Conservation (phyloP, 305 asterid species). For the Nicotiana rustica region DNA sequence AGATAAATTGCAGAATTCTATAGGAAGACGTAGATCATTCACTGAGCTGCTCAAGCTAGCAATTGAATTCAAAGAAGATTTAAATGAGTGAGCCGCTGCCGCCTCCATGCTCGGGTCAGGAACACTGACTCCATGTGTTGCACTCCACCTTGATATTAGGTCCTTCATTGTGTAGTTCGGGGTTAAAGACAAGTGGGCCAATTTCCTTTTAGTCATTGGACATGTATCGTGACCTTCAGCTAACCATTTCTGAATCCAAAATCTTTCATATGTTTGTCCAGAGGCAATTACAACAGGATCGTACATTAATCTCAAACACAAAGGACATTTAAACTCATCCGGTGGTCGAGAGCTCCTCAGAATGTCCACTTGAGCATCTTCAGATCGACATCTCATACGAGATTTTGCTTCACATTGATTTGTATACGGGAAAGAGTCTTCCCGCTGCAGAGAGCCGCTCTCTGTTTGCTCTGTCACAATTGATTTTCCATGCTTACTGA, state of each 20-base stretch:
- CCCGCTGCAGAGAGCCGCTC: conserved; percentile 36
- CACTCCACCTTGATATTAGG: conserved; percentile 64
- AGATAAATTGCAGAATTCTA: conserved; percentile 61
- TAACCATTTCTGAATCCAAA: conserved; percentile 85
- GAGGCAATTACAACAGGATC: conserved; percentile 79
- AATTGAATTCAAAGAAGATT: conserved; percentile 60
- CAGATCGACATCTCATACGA: conserved; percentile 37
- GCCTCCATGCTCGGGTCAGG: conserved; percentile 54
- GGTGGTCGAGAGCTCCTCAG: conserved; percentile 52
- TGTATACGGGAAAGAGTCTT: conserved; percentile 39
- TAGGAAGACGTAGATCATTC: conserved; percentile 64
- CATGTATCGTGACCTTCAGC: conserved; percentile 70
- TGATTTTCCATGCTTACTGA: conserved; percentile 61
- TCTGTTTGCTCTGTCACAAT: conserved; percentile 49
- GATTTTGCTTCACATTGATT: conserved; percentile 46
- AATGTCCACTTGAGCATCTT: conserved; percentile 43
- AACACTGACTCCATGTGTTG: conserved; percentile 43
- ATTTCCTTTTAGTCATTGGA: conserved; percentile 61
- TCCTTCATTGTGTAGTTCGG: conserved; percentile 62
- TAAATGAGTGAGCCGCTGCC: conserved; percentile 44
- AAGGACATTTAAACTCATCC: conserved; percentile 67
- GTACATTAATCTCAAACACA: conserved; percentile 65
- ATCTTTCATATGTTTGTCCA: conserved; percentile 75
- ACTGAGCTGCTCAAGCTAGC: conserved; percentile 75
- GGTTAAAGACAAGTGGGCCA: conserved; percentile 54